These are phyloP conservation scores for Phoenix roebelenii DNA, from an alignment of 176 grass and related monocot genomes.

Conservation along the genomic window DNA sequence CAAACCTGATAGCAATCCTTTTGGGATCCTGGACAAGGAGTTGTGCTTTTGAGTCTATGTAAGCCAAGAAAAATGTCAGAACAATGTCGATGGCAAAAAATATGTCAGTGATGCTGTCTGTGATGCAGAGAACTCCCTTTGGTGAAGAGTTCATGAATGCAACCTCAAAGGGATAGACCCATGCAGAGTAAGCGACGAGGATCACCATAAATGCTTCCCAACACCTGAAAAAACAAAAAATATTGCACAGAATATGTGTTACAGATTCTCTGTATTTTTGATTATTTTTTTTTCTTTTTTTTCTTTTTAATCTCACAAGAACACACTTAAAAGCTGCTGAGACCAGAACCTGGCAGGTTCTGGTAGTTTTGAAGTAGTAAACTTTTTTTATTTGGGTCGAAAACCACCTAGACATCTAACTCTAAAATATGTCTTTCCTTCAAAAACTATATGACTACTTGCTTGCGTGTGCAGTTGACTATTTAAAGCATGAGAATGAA, in stretches of 20 bases:
- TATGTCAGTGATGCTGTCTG: constrained; percentile 57
- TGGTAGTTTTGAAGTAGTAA: too few species aligned
- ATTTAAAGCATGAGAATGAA: neutral
- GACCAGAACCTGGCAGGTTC: too few species aligned
- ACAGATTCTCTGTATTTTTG: neutral
- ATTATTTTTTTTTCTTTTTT: neutral
- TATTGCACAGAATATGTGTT: neutral
- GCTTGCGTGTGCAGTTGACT: neutral
- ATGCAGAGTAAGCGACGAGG: constrained; percentile 86
- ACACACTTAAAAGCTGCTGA: neutral
- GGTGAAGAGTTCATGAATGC: constrained; percentile 73
- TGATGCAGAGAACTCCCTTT: constrained; percentile 63
- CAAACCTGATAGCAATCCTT: constrained; percentile 59
- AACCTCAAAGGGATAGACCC: constrained; percentile 99
- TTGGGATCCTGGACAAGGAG: constrained; percentile 58
- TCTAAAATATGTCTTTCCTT: neutral
- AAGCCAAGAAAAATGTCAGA: constrained; percentile 88
- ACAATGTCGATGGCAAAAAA: constrained; percentile 83
- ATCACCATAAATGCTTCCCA: constrained; percentile 98
- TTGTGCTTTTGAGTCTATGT: constrained; percentile 75
- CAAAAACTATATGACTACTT: neutral
- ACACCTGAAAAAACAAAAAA: constrained; percentile 32
- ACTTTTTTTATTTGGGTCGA: neutral
- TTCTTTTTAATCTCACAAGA: neutral
- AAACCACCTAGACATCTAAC: neutral